Percentiles rank a stretch among this genome's conserved stretches.
Evolutionary conservation across 208 protist genomes (phyloP).

Genomic region (Leishmania martiniquensis): DNA sequence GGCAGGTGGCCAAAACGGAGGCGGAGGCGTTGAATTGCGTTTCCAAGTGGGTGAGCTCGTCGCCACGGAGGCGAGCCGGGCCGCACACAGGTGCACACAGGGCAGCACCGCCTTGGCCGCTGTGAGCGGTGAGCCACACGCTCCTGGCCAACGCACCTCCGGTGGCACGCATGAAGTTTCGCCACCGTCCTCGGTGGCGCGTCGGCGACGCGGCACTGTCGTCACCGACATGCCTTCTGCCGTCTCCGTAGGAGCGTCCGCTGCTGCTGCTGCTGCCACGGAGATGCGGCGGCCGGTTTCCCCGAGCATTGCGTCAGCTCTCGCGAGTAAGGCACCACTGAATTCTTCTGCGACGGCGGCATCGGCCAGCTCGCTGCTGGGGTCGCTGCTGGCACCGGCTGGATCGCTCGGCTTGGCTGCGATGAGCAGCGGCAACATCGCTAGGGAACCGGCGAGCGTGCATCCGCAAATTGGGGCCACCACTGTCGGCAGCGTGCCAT

Average conservation of each 20-base stretch:
- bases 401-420: constrained; percentile 10
- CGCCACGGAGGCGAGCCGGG: background rate
- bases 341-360: background rate
- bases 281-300: background rate
- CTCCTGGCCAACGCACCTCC: background rate
- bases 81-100: background rate
- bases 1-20: background rate
- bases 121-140: background rate
- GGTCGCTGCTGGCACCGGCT: constrained; percentile 10
- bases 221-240: constrained; percentile 2
- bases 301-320: background rate
- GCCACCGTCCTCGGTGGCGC: background rate
- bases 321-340: background rate
- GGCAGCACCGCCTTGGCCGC: background rate
- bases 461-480: background rate
- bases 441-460: background rate
- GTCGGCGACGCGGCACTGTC: constrained; percentile 19
- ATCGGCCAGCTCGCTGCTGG: background rate
- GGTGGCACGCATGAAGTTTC: too few relatives aligned
- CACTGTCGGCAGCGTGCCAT: background rate
- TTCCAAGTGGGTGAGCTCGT: constrained; percentile 9
- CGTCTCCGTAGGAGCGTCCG: background rate
- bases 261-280: background rate
- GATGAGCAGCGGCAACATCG: background rate
- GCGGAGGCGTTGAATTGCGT: constrained; percentile 17